Evolutionary conservation across 495 filamentous ascomycete genomes (phyloP).

Genomic region (Apodospora peruviana): DNA sequence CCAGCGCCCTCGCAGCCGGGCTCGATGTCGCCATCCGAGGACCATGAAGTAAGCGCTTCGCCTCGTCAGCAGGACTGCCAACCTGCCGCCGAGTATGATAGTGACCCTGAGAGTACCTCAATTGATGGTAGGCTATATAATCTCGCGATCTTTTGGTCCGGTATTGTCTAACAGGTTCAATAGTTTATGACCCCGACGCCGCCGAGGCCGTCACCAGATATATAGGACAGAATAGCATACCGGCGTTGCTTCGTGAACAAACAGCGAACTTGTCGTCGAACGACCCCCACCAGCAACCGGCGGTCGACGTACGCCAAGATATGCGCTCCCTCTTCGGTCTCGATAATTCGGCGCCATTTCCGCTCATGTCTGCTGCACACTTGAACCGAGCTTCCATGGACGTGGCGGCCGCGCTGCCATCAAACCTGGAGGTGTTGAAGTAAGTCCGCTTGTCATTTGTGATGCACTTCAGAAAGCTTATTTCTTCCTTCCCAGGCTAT

Average conservation of each 20-base stretch:
- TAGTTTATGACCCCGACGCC: conserved; percentile 63
- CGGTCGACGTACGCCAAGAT: conserved; percentile 48
- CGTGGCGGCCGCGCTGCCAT: conserved; percentile 58
- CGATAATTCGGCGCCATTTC: conserved; percentile 83
- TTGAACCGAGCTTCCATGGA: conserved; percentile 64
- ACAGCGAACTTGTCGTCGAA: no score
- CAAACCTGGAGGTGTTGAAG: conserved; percentile 57
- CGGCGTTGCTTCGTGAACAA: conserved; percentile 61
- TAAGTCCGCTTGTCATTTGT: conserved; percentile 16
- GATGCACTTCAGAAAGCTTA: background rate
- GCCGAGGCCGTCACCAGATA: conserved; percentile 59
- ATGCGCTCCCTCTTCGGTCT: conserved; percentile 77
- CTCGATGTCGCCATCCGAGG: no score
- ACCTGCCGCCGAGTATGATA: no score
- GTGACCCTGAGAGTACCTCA: no score
- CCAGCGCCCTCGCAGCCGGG: no score
- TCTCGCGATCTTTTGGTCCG: no score
- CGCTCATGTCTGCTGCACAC: conserved; percentile 69
- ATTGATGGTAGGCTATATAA: no score
- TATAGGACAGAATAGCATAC: conserved; percentile 61
- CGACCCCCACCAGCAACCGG: conserved; percentile 37
- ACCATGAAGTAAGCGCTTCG: no score
- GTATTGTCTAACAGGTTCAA: no score
- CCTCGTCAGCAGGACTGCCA: no score
- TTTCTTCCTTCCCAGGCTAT: conserved; percentile 55